Evolutionary conservation across 208 protist species (phyloP).

Genomic region (Zelonia costaricensis): DNA sequence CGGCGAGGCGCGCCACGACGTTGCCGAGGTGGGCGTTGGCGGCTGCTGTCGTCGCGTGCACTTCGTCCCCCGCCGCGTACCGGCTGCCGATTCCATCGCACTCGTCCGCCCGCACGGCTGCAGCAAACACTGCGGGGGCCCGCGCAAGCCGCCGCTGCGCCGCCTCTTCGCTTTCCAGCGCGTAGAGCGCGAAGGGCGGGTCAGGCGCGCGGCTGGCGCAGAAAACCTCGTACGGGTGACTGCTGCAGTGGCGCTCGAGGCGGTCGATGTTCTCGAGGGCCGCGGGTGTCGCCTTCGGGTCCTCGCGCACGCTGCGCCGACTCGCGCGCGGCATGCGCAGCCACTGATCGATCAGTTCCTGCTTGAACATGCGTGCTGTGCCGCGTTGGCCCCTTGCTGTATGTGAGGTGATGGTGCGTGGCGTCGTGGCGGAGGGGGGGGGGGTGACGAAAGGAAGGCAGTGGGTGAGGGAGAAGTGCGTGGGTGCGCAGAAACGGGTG

Average conservation of each 20-base stretch:
- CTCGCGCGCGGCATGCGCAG: slow-evolving; percentile 61
- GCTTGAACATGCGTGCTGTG: slow-evolving; percentile 18
- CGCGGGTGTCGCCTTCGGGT: slow-evolving; percentile 38
- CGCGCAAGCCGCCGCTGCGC: slow-evolving; percentile 11
- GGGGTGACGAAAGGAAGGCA: no score
- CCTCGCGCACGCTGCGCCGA: slow-evolving; percentile 50
- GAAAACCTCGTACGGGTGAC: slow-evolving; percentile 63
- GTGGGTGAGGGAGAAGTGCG: no score
- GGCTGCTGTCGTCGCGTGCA: background rate
- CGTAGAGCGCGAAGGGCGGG: slow-evolving; percentile 35
- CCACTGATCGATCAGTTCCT: slow-evolving; percentile 63
- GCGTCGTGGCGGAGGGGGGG: no score
- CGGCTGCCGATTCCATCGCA: slow-evolving; percentile 13
- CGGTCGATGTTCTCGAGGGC: slow-evolving; percentile 52
- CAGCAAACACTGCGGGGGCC: slow-evolving; percentile 9
- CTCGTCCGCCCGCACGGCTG: background rate
- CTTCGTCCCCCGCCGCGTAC: slow-evolving; percentile 12
- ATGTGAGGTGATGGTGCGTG: no score
- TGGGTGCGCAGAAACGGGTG: no score
- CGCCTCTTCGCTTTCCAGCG: slow-evolving; percentile 14
- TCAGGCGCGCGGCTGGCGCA: slow-evolving; percentile 39
- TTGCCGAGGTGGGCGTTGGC: slow-evolving; percentile 10
- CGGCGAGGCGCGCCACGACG: slow-evolving; percentile 12
- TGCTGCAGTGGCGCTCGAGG: slow-evolving; percentile 54
- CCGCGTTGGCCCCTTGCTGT: no score